phyloP scores from a whole-genome alignment of 176 grass and related monocot genomes.

The Triticum turgidum region DNA sequence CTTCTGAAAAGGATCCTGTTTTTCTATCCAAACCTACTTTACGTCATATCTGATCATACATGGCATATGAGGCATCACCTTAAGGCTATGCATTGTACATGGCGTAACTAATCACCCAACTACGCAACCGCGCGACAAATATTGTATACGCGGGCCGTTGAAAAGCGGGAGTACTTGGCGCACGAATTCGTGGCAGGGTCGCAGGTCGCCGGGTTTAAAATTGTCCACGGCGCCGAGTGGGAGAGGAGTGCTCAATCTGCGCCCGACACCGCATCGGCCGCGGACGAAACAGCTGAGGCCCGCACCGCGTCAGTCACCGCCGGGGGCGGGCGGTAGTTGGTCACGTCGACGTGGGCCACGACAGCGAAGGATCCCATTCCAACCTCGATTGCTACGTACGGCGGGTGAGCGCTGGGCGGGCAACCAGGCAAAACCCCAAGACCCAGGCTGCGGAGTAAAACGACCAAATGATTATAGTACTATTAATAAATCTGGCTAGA shows the following conservation, averaged over 20 bases:
- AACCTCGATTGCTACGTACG: neutral
- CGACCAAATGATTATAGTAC: too few species aligned
- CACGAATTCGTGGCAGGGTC: neutral
- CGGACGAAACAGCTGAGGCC: conserved; percentile 33
- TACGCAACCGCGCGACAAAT: neutral
- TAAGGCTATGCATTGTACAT: too few species aligned
- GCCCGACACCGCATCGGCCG: conserved; percentile 25
- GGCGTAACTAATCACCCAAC: neutral
- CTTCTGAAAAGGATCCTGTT: too few species aligned
- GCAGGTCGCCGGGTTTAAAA: neutral
- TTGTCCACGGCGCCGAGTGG: neutral
- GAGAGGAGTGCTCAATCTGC: conserved; percentile 28
- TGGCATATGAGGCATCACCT: too few species aligned
- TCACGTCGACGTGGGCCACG: conserved; percentile 30
- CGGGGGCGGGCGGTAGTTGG: conserved; percentile 35
- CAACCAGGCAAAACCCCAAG: too few species aligned
- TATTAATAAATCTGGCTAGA: too few species aligned
- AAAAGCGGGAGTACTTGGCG: neutral
- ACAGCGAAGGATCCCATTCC: conserved; percentile 24
- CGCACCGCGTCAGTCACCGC: neutral
- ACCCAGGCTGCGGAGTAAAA: too few species aligned
- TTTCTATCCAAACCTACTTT: too few species aligned
- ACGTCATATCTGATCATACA: too few species aligned
- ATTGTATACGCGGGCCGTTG: neutral
- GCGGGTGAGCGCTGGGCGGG: too few species aligned